phyloP scores from a whole-genome alignment of 306 rosid species.

The Spatholobus suberectus region DNA sequence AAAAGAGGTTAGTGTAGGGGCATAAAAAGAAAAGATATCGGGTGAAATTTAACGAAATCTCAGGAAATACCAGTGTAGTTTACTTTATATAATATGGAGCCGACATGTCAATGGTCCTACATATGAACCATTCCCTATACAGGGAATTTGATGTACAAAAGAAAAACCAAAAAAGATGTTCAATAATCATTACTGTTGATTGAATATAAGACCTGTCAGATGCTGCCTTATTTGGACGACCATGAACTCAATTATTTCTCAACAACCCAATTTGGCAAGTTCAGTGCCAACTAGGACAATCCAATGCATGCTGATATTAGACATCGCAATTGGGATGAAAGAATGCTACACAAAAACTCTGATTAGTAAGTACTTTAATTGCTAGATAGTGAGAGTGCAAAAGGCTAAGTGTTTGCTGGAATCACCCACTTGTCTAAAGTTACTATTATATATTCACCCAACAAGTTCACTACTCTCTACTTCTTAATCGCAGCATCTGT shows the following conservation, averaged over 20 bases:
- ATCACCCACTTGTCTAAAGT: not conserved
- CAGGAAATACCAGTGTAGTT: no score
- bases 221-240: not conserved
- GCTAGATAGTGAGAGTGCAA: not conserved
- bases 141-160: not conserved
- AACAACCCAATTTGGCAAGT: not conserved
- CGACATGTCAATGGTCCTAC: not conserved
- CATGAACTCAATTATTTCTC: not conserved
- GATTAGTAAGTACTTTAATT: not conserved
- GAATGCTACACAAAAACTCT: not conserved
- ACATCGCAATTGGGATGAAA: not conserved
- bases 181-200: not conserved
- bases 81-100: not conserved
- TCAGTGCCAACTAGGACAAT: not conserved
- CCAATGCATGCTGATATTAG: constrained; percentile 4
- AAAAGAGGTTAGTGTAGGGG: no score
- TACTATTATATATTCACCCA: constrained; percentile 3
- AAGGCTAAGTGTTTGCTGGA: not conserved
- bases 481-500: constrained; percentile 2
- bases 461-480: not conserved
- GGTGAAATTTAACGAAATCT: no score
- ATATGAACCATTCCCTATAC: not conserved
- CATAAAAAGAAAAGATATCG: no score
- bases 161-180: not conserved
- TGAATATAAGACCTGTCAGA: not conserved